Evolutionary conservation across 352 stramenopile species (phyloP).

Genomic region (Pythium brachiatum): DNA sequence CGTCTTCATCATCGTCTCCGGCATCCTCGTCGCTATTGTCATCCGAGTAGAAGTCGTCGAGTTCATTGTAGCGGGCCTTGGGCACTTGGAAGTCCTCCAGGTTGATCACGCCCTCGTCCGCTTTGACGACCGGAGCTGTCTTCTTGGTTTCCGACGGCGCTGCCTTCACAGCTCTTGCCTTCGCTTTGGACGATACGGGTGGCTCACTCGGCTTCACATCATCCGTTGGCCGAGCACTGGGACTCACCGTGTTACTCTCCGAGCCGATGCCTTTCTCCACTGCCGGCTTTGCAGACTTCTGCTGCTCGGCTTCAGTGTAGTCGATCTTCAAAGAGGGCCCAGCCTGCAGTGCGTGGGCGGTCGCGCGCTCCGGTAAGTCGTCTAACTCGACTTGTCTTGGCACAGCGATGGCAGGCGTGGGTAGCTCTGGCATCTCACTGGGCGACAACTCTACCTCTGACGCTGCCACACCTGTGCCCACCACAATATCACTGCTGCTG

Average conservation of each 20-base stretch:
- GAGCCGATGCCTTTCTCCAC: neutral
- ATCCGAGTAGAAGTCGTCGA: slow-evolving; percentile 81
- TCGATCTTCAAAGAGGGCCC: slow-evolving; percentile 43
- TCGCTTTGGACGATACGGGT: neutral
- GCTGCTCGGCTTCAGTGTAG: slow-evolving; percentile 28
- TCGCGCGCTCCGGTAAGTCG: slow-evolving; percentile 48
- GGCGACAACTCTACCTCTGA: neutral
- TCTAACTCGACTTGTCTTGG: slow-evolving; percentile 34
- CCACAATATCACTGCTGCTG: slow-evolving; percentile 37
- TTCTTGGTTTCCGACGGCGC: neutral
- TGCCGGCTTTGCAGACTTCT: neutral
- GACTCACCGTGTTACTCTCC: neutral
- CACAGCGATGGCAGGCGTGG: neutral
- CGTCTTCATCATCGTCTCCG: slow-evolving; percentile 48
- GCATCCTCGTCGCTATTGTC: slow-evolving; percentile 54
- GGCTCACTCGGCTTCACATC: neutral
- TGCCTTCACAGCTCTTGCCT: neutral
- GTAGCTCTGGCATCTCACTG: neutral
- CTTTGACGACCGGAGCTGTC: neutral
- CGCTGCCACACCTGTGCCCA: slow-evolving; percentile 7
- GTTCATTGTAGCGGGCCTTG: slow-evolving; percentile 46
- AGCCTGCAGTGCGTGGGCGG: slow-evolving; percentile 30
- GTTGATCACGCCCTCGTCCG: slow-evolving; percentile 30
- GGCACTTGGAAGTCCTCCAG: slow-evolving; percentile 81
- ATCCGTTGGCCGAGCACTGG: neutral